Evolutionary conservation across 805 yeast species (phyloP).

Genomic region (Candida tammaniensis): DNA sequence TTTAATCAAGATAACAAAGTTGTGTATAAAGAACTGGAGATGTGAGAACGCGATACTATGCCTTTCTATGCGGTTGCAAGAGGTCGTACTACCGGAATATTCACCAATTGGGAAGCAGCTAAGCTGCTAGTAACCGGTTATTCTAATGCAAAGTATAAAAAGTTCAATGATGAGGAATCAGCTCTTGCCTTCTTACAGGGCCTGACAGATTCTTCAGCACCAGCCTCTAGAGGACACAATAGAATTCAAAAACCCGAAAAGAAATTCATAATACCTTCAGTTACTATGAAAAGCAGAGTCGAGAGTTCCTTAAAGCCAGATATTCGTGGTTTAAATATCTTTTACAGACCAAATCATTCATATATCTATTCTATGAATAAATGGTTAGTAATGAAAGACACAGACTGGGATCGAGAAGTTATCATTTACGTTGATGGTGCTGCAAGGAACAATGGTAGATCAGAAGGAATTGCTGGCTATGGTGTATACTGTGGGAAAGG

Average conservation of each 20-base stretch:
- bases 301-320: too few species aligned
- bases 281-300: too few species aligned
- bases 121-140: not conserved
- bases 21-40: too few species aligned
- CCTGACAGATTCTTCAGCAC: not conserved
- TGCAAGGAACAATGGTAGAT: constrained; percentile 54
- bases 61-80: constrained; percentile 35
- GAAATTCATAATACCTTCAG: too few species aligned
- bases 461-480: constrained; percentile 45
- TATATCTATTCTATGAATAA: too few species aligned
- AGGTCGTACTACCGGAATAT: constrained; percentile 51
- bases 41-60: constrained; percentile 3
- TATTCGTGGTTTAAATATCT: too few species aligned
- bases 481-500: constrained; percentile 64
- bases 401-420: too few species aligned
- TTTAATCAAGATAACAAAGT: too few species aligned
- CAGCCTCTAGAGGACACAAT: too few species aligned
- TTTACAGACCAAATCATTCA: too few species aligned
- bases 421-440: constrained; percentile 79
- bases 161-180: not conserved
- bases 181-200: not conserved
- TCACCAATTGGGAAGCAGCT: constrained; percentile 46
- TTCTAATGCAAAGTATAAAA: constrained; percentile 1
- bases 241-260: too few species aligned
- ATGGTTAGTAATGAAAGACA: too few species aligned